phyloP scores from a whole-genome alignment of 345 rosid species.

The Lepidium sativum region DNA sequence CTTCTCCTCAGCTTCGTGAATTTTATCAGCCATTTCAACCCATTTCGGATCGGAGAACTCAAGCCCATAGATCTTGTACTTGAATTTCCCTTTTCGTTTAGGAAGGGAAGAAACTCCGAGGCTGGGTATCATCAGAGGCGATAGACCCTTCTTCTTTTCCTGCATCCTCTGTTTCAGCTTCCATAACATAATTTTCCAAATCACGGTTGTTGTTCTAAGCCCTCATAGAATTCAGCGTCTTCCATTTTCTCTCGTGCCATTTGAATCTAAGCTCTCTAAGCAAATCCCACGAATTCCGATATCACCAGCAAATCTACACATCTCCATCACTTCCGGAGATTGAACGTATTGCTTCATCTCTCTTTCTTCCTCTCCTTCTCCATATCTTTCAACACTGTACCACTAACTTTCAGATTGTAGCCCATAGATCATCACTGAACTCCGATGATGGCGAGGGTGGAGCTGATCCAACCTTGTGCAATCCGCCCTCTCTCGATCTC shows the following conservation, averaged over 20 bases:
- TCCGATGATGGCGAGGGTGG: slow-evolving; percentile 30
- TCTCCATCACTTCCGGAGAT: slow-evolving; percentile 63
- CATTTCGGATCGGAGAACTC: slow-evolving; percentile 78
- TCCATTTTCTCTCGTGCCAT: slow-evolving; percentile 88
- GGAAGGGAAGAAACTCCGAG: slow-evolving; percentile 52
- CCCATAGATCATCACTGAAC: slow-evolving; percentile 76
- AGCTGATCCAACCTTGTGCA: slow-evolving; percentile 32
- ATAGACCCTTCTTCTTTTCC: slow-evolving; percentile 18
- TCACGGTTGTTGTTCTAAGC: slow-evolving; percentile 42
- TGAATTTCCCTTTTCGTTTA: slow-evolving; percentile 75
- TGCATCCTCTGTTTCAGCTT: slow-evolving; percentile 21
- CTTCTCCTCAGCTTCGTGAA: slow-evolving; percentile 58
- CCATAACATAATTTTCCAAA: slow-evolving; percentile 27
- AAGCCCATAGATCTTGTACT: slow-evolving; percentile 86
- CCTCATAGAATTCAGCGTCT: slow-evolving; percentile 59
- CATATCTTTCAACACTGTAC: slow-evolving; percentile 74
- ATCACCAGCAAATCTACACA: slow-evolving; percentile 86
- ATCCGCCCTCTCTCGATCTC: slow-evolving; percentile 67
- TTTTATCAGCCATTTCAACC: slow-evolving; percentile 62
- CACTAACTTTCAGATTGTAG: slow-evolving; percentile 70
- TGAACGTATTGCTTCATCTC: slow-evolving; percentile 72
- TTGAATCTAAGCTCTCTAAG: slow-evolving; percentile 84
- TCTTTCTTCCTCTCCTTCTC: slow-evolving; percentile 73
- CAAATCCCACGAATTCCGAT: slow-evolving; percentile 83
- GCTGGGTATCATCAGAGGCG: slow-evolving; percentile 25